These are phyloP conservation scores for Hibiscus mutabilis DNA, from an alignment of 345 rosid species.

Conservation along the genomic window DNA sequence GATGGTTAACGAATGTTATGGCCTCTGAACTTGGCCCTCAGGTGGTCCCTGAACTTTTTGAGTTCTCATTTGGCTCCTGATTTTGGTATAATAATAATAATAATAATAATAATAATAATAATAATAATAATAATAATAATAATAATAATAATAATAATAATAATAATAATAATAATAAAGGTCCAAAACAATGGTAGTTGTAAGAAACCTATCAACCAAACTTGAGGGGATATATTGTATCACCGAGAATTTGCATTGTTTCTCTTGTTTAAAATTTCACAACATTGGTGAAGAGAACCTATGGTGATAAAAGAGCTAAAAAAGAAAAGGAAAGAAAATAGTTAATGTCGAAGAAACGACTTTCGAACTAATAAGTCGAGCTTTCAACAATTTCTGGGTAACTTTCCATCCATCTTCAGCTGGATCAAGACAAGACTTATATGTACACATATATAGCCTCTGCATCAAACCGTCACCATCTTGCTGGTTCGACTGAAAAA, in stretches of 20 bases:
- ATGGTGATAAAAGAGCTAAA: not conserved
- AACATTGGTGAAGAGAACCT: not conserved
- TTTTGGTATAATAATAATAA: no score
- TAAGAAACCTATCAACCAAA: not conserved
- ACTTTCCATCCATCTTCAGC: conserved; percentile 3
- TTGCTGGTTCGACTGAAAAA: not conserved
- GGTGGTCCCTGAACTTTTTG: no score
- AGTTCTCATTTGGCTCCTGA: no score
- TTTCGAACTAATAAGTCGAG: not conserved
- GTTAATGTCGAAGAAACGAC: not conserved
- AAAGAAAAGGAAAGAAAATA: no score
- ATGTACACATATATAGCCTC: not conserved
- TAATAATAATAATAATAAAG: no score
- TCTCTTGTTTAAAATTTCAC: not conserved
- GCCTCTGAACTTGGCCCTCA: no score
- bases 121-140: no score
- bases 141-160: no score
- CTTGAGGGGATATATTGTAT: not conserved
- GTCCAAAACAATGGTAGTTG: not conserved
- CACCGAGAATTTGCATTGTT: not conserved
- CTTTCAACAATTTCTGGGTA: not conserved
- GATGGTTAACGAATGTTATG: no score
- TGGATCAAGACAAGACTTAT: not conserved
- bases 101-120: no score
- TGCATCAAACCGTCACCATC: not conserved